Base-by-base conservation (phyloP, 257 asterid species). In the Pogostemon cablin region DNA sequence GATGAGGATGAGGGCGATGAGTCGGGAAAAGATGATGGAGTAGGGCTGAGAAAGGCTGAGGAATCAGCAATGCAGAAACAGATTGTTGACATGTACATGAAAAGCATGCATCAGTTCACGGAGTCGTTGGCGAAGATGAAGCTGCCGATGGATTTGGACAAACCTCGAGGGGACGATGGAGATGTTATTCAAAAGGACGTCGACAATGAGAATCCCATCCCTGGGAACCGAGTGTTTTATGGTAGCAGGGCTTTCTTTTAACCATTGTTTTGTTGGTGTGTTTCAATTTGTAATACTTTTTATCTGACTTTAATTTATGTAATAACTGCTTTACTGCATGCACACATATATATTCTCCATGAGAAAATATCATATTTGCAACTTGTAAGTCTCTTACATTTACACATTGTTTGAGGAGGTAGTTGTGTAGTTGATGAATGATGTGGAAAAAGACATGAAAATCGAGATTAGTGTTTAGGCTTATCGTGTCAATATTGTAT, bases 191-290 rank as follows among this genome's bases (percentile, higher is more conserved):
- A 73, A 4, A 71, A 72, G 49, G 62, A 83, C 12, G 59, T 67
- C 4, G 82, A 81, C 60, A 62, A 69, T 12, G 83, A 82, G 48
- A 67, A 64, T 72, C 75, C 87, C 46, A 84, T 1, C 32, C 32
- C 32, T 1, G 32, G 32, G 32, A 25, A 25, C 32, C 32, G 89
- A 77, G 93, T 90, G 68, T 90, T 90, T 67, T 90, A 90, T 79
- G 96, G 96, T 2, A 87, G 96, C 82, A 80, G 95, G 63, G 96
- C 95, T 3, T 90, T 90, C 82, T 90, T 90, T 72, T 90, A 75
- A 58, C 75, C 42, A 54, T 37, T 4, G 9, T n/a, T 11, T 32
- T 7, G 3, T 3, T 44, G 20, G 20, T 11, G 9, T 17, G 8
- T 49, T 35, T 49, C 25, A 35, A 20, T 32, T 6, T 37, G 3